phyloP scores from a whole-genome alignment of 768 basidiomycete genomes.

The Trametes sanguinea region DNA sequence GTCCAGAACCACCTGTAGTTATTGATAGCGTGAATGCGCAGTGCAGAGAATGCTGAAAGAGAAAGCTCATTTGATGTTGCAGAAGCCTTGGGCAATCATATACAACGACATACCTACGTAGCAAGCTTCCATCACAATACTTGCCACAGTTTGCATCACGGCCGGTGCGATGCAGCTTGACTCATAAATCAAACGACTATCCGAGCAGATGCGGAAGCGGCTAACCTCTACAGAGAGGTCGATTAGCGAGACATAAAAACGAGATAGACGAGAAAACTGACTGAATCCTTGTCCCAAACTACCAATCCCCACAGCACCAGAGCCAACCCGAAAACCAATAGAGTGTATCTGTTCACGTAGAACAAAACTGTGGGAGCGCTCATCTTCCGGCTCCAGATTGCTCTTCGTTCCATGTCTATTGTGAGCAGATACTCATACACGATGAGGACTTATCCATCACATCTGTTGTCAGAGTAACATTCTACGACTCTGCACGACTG shows the following conservation, averaged over 20 bases:
- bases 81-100: neutral
- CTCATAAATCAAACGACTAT: neutral
- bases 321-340: neutral
- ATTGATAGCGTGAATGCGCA: slow-evolving; percentile 14
- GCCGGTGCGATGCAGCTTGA: neutral
- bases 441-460: neutral
- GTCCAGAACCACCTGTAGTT: slow-evolving; percentile 11
- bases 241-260: neutral
- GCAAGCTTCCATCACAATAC: neutral
- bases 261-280: neutral
- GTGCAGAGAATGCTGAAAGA: slow-evolving; percentile 6
- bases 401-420: slow-evolving; percentile 8
- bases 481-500: neutral
- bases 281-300: neutral
- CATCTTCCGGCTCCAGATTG: slow-evolving; percentile 20
- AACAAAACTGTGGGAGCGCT: slow-evolving; percentile 13
- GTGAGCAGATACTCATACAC: slow-evolving; percentile 22
- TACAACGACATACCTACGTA: neutral
- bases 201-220: neutral
- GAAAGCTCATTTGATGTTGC: neutral
- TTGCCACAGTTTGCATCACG: neutral
- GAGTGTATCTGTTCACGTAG: slow-evolving; percentile 17
- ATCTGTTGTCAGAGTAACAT: neutral
- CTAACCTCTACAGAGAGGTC: neutral
- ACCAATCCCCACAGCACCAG: slow-evolving; percentile 4